Evolutionary conservation across 768 basidiomycete genomes (phyloP).

Genomic region (Leccinum obscurum): DNA sequence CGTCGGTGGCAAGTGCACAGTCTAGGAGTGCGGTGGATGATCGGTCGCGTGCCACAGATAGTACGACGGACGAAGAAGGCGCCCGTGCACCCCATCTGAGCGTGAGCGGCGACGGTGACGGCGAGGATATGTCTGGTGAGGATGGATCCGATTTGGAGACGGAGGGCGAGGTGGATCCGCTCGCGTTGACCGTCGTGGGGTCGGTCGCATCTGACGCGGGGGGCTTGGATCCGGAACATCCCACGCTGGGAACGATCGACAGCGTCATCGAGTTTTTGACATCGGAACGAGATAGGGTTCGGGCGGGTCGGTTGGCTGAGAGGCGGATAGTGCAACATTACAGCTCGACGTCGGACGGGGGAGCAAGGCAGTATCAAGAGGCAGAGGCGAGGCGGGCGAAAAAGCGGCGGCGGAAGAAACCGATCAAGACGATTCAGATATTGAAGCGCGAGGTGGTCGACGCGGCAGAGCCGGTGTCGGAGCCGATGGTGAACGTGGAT

Average conservation of each 20-base stretch:
- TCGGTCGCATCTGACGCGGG: constrained; percentile 24
- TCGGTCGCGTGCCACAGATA: constrained; percentile 28
- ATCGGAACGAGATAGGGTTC: constrained; percentile 62
- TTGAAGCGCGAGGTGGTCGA: constrained; percentile 23
- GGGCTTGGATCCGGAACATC: constrained; percentile 41
- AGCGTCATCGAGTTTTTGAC: constrained; percentile 75
- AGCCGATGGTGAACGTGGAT: constrained; percentile 22
- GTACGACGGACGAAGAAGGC: constrained; percentile 18
- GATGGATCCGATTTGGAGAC: constrained; percentile 36
- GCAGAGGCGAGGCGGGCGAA: constrained; percentile 40
- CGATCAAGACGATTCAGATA: constrained; percentile 30
- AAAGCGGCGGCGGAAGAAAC: constrained; percentile 41
- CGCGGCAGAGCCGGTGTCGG: constrained; percentile 23
- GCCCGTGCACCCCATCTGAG: background rate
- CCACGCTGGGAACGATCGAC: constrained; percentile 72
- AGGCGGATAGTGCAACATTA: constrained; percentile 28
- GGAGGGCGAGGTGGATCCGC: constrained; percentile 37
- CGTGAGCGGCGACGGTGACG: background rate
- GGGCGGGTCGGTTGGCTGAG: constrained; percentile 39
- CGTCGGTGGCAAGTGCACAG: constrained; percentile 29
- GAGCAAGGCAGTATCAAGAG: constrained; percentile 39
- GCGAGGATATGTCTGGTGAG: constrained; percentile 12
- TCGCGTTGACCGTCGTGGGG: constrained; percentile 29
- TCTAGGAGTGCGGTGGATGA: constrained; percentile 29
- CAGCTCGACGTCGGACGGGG: constrained; percentile 38